Evolutionary conservation across 371 early-diverging fungal species (phyloP), one percentile per base, ranked within the genome.

Genomic region (Parasitella parasitica): DNA sequence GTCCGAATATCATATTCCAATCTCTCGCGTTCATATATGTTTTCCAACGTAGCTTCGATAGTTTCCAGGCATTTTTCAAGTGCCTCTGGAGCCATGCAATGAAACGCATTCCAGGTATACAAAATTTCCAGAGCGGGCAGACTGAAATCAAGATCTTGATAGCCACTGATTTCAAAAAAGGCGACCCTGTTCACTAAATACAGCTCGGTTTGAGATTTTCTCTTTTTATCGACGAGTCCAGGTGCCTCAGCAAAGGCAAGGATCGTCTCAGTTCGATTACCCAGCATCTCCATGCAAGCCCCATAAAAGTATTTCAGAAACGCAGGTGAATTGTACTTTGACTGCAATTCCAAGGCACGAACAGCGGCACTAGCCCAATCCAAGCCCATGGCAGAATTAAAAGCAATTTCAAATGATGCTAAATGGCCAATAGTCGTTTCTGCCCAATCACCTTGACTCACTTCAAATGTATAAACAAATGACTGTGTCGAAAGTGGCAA

Each of bases 271-370:
- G 78, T 72, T 30, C 77, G 69, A 13, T 82, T 65, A 13, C 84
- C 85, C 2, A 73, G 28, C 62, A 81, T 82, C 48, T 82, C 84
- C 67, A 84, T 67, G 49, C 84, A 81, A 1, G 79, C 75, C 1
- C 86, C 88, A 61, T 84, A 81, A 63, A 86, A 82, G 63, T 84
- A 87, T 32, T 81, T 73, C 51, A 85, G 70, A 56, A 86, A 81
- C 0, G 81, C 83, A 13, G 78, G 81, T 12, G 81, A 80, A 64
- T 80, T 80, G 64, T 86, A 76, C 36, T 77, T 79, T 20, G 71
- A 56, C 53, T 75, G 78, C 2, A 87, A 67, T 18, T 74, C 70
- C 12, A 76, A 67, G 35, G 82, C 73, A 49, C 72, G 72, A 0
- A 62, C 61, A 5, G 73, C 78, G 9, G 86, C 83, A 53, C 70